Evolutionary conservation across 2,329 filamentous ascomycete species (phyloP), one percentile per base, ranked within the genome.

Genomic region (Fusarium abutilonis): DNA sequence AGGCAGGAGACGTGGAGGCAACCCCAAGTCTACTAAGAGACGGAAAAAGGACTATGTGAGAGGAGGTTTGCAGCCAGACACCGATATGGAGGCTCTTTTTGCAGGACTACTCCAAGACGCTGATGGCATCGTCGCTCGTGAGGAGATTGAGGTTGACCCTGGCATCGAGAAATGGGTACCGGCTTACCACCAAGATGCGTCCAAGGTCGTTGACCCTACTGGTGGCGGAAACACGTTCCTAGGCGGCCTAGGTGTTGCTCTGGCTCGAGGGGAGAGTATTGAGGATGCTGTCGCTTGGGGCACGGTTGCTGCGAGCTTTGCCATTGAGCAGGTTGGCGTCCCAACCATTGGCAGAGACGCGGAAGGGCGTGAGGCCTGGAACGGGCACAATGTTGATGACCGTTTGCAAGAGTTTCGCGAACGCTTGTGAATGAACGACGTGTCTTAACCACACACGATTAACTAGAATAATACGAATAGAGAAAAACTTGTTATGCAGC

Each of bases 141-240:
- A 87, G 61, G 83, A 86, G 65, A 83, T 86, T 31, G 83, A 85
- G 59, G 77, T 89, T 38, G 83, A 90, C 64, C 84, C 87, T 13
- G 87, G 88, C 4, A 81, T 89, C 49, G 84, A 89, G 68, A 79
- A 82, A 56, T 96, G 92, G 91, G 77, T 97, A 21, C 91, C 91
- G 11, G 90, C 93, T 8, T 94, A 89, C 72, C 90, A 93, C 71
- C 76, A 73, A 6, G 73, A 78, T 34, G 38, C 68, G 1, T 55
- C 68, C 9, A 85, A 79, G 55, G 92, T 97, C 1, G 79, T 95
- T n/a, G 95, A 98, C 75, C 93, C 94, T 1, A 98, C 95, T 0
- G 95, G 95, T 9, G 95, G 93, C 17, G 95, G 95, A 1, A 99
- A 99, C 75, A 89, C 90, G 0, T 98, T 97, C 69, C 80, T 97